Base-by-base conservation (phyloP, 1,284 basidiomycete species). In the Malassezia psittaci region DNA sequence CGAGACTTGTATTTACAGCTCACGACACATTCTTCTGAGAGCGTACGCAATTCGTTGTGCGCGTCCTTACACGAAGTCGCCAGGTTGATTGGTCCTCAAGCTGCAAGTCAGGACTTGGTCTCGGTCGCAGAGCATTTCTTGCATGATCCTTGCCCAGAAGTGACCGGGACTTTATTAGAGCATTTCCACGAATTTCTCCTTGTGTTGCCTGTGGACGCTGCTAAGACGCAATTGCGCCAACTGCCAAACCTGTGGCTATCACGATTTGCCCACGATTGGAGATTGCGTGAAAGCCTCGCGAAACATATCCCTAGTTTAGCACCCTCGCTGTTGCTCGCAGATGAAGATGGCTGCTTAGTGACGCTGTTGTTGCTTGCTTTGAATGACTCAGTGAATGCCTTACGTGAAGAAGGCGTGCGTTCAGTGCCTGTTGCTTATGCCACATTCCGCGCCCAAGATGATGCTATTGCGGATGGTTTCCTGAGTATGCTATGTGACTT, bases 11-110 rank as follows among this genome's bases (percentile, higher is more conserved):
- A 94, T 76, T 71, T 80, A 19, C 78, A 81, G 8, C 79, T 96
- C 44, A 77, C 79, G 19, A 80, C 82, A 64, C 78, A 79, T 81
- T 51, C 55, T 40, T 60, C 59, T 33, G 48, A 63, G 54, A 83
- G 85, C 61, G 85, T 90, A 32, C 81, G 84, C 32, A 81, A 82
- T 59, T 86, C 86, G 12, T 79, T 93, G 42, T 87, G 89, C 1
- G 88, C 91, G 1, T 88, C 87, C 47, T 74, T 94, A 29, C 90
- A 90, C 57, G 90, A 93, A 75, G 77, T 96, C 42, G 90, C 90
- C 35, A 84, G 84, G 68, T 85, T 96, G 54, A 80, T 96, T 41
- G 86, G 86, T 0, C 78, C 81, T 11, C 82, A 84, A 38, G 79
- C 85, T 52, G 80, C 90, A 0, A 78, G 79, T 38, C 75, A 77